phyloP scores from a whole-genome alignment of 1,284 basidiomycete species.

The Chiua sp. region DNA sequence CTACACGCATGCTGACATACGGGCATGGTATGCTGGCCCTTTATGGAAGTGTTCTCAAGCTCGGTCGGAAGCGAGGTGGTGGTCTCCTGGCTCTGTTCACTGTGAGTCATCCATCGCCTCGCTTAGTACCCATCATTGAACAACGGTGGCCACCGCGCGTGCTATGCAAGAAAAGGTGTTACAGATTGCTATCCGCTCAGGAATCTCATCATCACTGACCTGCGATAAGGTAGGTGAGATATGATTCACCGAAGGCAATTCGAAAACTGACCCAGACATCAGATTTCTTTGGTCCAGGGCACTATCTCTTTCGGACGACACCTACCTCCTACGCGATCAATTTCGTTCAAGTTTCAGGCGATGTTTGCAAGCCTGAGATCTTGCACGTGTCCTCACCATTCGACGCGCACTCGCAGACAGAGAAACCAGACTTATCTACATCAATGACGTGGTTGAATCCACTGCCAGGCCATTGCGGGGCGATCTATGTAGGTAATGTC shows the following conservation, averaged over 20 bases:
- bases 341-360: conserved; percentile 39
- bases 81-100: no score
- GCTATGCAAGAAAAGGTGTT: conserved; percentile 19
- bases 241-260: not conserved
- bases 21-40: conserved; percentile 19
- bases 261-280: no score
- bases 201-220: conserved; percentile 21
- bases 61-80: conserved; percentile 29
- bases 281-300: no score
- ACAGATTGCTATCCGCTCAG: no score
- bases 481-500: conserved; percentile 33
- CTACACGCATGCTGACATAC: not conserved
- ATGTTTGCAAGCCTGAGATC: conserved; percentile 33
- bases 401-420: conserved; percentile 1
- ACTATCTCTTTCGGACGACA: no score
- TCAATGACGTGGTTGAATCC: conserved; percentile 37
- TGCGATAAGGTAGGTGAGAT: conserved; percentile 13
- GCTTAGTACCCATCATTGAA: not conserved
- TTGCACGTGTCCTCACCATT: conserved; percentile 20
- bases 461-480: conserved; percentile 30
- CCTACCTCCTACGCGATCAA: conserved; percentile 7
- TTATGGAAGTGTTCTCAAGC: conserved; percentile 21
- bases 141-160: not conserved
- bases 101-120: not conserved
- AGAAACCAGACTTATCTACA: conserved; percentile 12